phyloP scores from a whole-genome alignment of 768 basidiomycete genomes.

The Jaapia argillacea region DNA sequence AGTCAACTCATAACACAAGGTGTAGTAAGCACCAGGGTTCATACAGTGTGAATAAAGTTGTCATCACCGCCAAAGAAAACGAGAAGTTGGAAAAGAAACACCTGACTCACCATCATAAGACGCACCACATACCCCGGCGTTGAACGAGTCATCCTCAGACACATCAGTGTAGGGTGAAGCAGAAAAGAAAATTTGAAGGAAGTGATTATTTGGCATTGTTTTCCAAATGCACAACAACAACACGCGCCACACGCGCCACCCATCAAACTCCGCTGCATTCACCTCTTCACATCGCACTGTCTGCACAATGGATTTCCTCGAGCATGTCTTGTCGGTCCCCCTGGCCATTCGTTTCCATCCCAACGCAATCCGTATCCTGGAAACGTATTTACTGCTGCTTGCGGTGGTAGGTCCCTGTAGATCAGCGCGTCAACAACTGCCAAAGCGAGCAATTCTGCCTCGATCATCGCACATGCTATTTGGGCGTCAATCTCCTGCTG shows the following conservation, averaged over 20 bases:
- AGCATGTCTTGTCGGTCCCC: too few species aligned
- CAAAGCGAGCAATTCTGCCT: not conserved
- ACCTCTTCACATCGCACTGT: too few species aligned
- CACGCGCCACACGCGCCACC: too few species aligned
- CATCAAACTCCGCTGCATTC: too few species aligned
- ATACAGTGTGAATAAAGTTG: conserved; percentile 68
- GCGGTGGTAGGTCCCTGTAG: conserved; percentile 6
- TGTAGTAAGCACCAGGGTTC: conserved; percentile 36
- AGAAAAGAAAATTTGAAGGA: too few species aligned
- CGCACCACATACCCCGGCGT: not conserved
- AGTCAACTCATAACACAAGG: conserved; percentile 38
- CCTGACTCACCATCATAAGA: conserved; percentile 10
- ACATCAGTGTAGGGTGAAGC: too few species aligned
- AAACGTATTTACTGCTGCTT: not conserved
- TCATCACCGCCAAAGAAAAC: conserved; percentile 34
- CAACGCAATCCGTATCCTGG: not conserved
- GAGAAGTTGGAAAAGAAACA: conserved; percentile 1
- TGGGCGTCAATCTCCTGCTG: not conserved
- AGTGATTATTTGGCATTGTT: too few species aligned
- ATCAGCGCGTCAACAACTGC: not conserved
- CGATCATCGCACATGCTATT: conserved; percentile 5
- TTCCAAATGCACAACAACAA: too few species aligned
- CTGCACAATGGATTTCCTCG: too few species aligned
- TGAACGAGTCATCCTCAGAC: too few species aligned
- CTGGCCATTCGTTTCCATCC: not conserved